Evolutionary conservation across 2,329 filamentous ascomycete species (phyloP).

Genomic region (Pseudonectria foliicola): DNA sequence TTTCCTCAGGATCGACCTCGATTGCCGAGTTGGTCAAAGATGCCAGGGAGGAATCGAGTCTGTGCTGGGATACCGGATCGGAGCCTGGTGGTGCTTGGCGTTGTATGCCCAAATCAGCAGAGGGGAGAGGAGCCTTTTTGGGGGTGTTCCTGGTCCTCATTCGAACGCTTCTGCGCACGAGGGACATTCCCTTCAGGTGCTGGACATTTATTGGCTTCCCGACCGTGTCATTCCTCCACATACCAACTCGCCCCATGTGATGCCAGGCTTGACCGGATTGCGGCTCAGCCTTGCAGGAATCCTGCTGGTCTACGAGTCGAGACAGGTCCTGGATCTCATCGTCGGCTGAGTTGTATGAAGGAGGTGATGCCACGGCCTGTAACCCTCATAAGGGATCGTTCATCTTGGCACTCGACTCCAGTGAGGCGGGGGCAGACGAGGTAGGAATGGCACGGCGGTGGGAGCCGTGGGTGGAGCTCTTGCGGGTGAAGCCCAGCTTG

Average conservation of each 20-base stretch:
- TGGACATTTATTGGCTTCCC: slow-evolving; percentile 32
- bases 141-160: slow-evolving; percentile 13
- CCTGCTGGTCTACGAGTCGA: slow-evolving; percentile 30
- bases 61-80: too few relatives aligned
- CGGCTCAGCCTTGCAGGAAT: slow-evolving; percentile 39
- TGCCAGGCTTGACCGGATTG: slow-evolving; percentile 20
- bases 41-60: too few relatives aligned
- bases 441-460: slow-evolving; percentile 35
- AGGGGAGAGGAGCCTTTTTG: slow-evolving; percentile 7
- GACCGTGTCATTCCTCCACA: slow-evolving; percentile 39
- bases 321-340: slow-evolving; percentile 9
- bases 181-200: slow-evolving; percentile 9
- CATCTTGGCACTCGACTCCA: slow-evolving; percentile 23
- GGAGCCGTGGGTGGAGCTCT: slow-evolving; percentile 27
- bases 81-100: too few relatives aligned
- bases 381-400: slow-evolving; percentile 47
- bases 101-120: slow-evolving; percentile 2
- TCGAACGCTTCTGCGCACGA: slow-evolving; percentile 19
- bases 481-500: slow-evolving; percentile 52
- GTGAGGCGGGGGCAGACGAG: slow-evolving; percentile 36
- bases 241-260: slow-evolving; percentile 20
- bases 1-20: too few relatives aligned
- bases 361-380: slow-evolving; percentile 48
- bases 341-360: slow-evolving; percentile 23
- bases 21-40: too few relatives aligned